Conservation (phyloP, 1,284 basidiomycete species). For the Fomitopsis palustris region DNA sequence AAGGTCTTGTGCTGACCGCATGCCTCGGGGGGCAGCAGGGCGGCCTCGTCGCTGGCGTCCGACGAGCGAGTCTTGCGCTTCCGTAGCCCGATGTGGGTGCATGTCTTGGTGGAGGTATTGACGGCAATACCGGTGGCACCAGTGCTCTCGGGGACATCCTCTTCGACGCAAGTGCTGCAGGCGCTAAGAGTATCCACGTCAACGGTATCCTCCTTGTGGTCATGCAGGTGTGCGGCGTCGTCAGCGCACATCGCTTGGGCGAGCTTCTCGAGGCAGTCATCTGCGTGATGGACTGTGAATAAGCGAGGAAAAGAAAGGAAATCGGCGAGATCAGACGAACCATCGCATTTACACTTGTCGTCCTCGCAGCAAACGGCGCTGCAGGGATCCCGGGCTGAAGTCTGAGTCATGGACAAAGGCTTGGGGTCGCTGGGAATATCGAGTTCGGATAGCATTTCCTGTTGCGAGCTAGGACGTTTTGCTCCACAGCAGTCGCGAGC, state of each 20-base stretch:
- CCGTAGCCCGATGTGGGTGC: constrained; percentile 18
- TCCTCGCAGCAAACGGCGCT: constrained; percentile 6
- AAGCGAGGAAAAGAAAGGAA: not conserved
- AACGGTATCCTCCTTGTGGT: not conserved
- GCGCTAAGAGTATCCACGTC: not conserved
- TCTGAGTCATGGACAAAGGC: not conserved
- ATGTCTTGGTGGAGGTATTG: not conserved
- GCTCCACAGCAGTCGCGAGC: not conserved
- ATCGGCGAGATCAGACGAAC: not conserved
- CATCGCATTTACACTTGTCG: constrained; percentile 8
- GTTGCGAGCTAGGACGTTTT: too few species aligned
- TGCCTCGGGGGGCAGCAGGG: constrained; percentile 18
- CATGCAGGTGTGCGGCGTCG: constrained; percentile 27
- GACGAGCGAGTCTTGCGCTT: constrained; percentile 12
- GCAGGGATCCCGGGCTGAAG: not conserved
- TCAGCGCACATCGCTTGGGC: constrained; percentile 28
- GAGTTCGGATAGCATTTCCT: too few species aligned
- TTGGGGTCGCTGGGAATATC: not conserved
- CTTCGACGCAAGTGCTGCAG: constrained; percentile 3
- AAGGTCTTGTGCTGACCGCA: constrained; percentile 27
- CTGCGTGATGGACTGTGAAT: constrained; percentile 8
- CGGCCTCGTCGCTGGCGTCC: constrained; percentile 1
- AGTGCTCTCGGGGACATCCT: not conserved
- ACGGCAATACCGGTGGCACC: not conserved
- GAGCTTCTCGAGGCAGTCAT: constrained; percentile 25